Base-by-base conservation (phyloP, 768 basidiomycete genomes). In the Myochromella boudieri region DNA sequence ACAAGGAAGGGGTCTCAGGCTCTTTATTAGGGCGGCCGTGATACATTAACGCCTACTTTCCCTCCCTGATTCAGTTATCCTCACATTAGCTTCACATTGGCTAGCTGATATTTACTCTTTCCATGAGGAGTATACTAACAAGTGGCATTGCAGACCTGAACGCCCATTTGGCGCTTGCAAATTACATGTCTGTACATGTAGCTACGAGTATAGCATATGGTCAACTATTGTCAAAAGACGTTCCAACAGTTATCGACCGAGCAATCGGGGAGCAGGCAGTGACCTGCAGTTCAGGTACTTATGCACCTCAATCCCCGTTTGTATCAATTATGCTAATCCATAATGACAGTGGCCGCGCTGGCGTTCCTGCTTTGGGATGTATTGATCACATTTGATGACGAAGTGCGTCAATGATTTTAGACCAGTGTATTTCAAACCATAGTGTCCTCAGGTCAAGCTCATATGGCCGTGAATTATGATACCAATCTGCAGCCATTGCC, bases 301-400 rank as follows among this genome's bases (percentile, higher is more conserved):
- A n/a, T 12, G 12, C 10, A 15, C 27, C 18, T 36, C n/a, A n/a
- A 21, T 17, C 18, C 9, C n/a, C 10, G 14, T 10, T 15, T 7
- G n/a, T n/a, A n/a, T n/a, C 28, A 46, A n/a, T n/a, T n/a, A n/a
- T n/a, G 14, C 22, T 21, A 22, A 34, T 25, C 21, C 21, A 37
- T 26, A 32, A 15, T 40, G 9, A n/a, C n/a, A 71, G 70, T 69
- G 21, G 67, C 67, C 6, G 59, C 70, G 1, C 52, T 71, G 25
- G 52, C 63, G 4, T 70, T 72, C 46, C 61, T 74, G 15, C 45
- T 65, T 7, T 75, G 71, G 64, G 73, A 75, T 47, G 68, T 74
- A 10, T 40, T 65, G 22, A 62, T 74, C 25, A 74, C 72, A 4
- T 48, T 66, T 21, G 67, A 67, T 40, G 67, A 69, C 40, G 74